phyloP scores from a whole-genome alignment of 768 basidiomycete species.

The Tulasnella sp. region DNA sequence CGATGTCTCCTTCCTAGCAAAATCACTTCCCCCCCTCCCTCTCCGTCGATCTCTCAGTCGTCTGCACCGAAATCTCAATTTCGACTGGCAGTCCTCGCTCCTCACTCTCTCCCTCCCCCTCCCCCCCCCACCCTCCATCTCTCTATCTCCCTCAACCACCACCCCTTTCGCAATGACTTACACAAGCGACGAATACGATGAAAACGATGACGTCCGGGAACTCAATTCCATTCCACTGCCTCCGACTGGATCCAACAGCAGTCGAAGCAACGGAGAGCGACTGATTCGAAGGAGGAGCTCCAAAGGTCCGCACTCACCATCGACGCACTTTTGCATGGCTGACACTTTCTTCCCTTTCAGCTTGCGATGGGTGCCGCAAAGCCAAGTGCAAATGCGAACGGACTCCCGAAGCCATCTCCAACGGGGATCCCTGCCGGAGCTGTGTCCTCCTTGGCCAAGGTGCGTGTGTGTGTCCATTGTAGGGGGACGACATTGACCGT shows the following conservation, averaged over 20 bases:
- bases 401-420: constrained; percentile 28
- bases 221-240: not conserved
- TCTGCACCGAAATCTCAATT: not conserved
- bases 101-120: not conserved
- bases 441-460: constrained; percentile 51
- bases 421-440: constrained; percentile 62
- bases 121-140: not conserved
- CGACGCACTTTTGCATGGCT: no score
- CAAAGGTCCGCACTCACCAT: constrained; percentile 14
- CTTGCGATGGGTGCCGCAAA: constrained; percentile 85
- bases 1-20: not conserved
- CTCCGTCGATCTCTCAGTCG: not conserved
- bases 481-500: not conserved
- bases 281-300: constrained; percentile 15
- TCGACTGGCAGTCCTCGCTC: not conserved
- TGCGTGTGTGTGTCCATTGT: constrained; percentile 34
- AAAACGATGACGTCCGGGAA: not conserved
- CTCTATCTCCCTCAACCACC: not conserved
- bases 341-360: constrained; percentile 28
- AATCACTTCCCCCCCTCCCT: not conserved
- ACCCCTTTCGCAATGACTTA: constrained; percentile 1
- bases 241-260: not conserved
- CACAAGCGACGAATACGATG: constrained; percentile 14
- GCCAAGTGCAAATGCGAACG: constrained; percentile 84
- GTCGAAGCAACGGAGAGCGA: not conserved